Base-by-base conservation (phyloP, 2,329 filamentous ascomycete species). In the Cordyceps pruinosa region DNA sequence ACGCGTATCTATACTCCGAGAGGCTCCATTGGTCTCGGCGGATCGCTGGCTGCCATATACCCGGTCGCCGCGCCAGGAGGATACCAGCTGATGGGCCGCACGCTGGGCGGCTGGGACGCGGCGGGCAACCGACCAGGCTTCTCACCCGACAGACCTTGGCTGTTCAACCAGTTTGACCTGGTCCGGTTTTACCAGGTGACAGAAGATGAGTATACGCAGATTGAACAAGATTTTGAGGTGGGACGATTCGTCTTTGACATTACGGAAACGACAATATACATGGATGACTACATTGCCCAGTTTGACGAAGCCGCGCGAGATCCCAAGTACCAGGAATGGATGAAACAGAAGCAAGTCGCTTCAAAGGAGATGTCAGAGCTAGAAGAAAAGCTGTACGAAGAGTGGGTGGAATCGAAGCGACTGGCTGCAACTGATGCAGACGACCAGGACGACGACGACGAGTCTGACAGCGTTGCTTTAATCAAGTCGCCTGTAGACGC, bases 401-500 rank as follows among this genome's bases (percentile, higher is more conserved):
- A 65, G 41, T 62, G 66, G 51, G 62, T 56, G 8, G 59, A 39
- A 17, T 61, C 56, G 19, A 58, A 63, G 8, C 42, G 55, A 56
- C 9, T 54, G 35, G 55, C 39, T 53, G 26, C 47, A 53, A 44
- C 61, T 61, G 58, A 59, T 46, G 48, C 65, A n/a, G 30, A 2
- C 34, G 49, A 51, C 17, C 21, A 51, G 7, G 23, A 32, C 12
- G 49, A 8, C 9, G 37, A 51, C 34, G 46, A 39, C 23, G 34
- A 41, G 57, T 48, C 62, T 56, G 54, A 65, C 2, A 59, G 68
- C 1, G 70, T 72, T 25, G 61, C 70, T 1, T 62, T 66, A 2
- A 68, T 79, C 26, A 70, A 74, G 49, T 70, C 74, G 0, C 75
- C 74, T 0, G 66, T 78, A 32, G 73, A 76, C 37, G 79, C 79